phyloP scores from a whole-genome alignment of 768 basidiomycete genomes.

The Agaricus sinodeliciosus region DNA sequence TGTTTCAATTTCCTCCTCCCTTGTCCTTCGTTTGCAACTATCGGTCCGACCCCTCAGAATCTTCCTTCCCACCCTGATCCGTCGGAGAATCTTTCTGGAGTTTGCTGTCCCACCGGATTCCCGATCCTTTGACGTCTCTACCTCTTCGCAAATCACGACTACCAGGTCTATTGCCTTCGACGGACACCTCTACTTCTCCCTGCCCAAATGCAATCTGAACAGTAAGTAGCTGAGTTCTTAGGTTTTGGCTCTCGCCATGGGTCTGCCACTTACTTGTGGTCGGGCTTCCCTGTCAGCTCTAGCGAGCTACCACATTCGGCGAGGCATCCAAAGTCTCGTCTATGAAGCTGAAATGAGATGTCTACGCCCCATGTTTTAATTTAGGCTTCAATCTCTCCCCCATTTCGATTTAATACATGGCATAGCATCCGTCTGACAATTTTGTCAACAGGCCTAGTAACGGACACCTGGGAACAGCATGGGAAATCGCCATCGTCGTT shows the following conservation, averaged over 20 bases:
- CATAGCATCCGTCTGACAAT: neutral
- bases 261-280: no score
- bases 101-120: no score
- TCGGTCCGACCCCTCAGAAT: neutral
- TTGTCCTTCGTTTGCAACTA: neutral
- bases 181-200: no score
- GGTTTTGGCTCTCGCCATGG: no score
- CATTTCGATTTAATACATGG: no score
- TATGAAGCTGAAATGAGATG: neutral
- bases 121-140: no score
- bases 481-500: conserved; percentile 31
- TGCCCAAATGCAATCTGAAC: no score
- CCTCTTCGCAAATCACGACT: no score
- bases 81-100: neutral
- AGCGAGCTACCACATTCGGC: neutral
- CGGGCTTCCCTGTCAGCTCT: no score
- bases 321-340: neutral
- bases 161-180: no score
- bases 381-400: no score
- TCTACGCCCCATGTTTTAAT: neutral
- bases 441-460: conserved; percentile 20
- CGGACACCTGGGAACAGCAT: conserved; percentile 27
- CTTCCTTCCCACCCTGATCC: neutral
- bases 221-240: no score
- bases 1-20: neutral